Conservation (phyloP, 441 rosid species). For the Cnidoscolus chayamansa region DNA sequence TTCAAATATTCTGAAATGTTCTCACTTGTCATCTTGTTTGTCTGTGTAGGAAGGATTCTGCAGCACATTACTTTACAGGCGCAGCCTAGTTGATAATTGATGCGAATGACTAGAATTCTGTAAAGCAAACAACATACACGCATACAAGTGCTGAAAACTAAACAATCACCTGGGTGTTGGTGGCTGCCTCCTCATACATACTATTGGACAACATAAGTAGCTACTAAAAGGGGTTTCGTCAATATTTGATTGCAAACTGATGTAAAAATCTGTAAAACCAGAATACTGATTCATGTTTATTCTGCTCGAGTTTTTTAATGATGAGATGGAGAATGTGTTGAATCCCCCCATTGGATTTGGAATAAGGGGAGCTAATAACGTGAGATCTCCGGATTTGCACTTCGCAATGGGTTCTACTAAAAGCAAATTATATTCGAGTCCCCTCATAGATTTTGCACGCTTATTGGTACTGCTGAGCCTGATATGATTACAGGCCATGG, state of each 20-base stretch:
- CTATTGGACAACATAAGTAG: background rate
- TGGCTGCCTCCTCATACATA: background rate
- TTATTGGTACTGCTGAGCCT: background rate
- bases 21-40: background rate
- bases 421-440: background rate
- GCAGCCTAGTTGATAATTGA: background rate
- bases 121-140: background rate
- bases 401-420: background rate
- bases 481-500: background rate
- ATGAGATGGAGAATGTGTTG: background rate
- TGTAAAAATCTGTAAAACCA: background rate
- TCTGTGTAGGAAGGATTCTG: slow-evolving; percentile 9
- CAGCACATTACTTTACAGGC: background rate
- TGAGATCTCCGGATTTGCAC: background rate
- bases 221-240: background rate
- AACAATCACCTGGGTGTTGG: background rate
- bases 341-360: background rate
- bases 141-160: background rate
- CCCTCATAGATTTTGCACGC: slow-evolving; percentile 1
- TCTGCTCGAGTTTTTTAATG: background rate
- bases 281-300: background rate
- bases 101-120: background rate
- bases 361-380: background rate
- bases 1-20: background rate
- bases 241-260: background rate